A percentile compares a stretch with the other conserved stretches of the same genome.
These are phyloP conservation scores for Amaranthus cruentus DNA, from an alignment of 148 eudicot genomes.

Conservation along the genomic window DNA sequence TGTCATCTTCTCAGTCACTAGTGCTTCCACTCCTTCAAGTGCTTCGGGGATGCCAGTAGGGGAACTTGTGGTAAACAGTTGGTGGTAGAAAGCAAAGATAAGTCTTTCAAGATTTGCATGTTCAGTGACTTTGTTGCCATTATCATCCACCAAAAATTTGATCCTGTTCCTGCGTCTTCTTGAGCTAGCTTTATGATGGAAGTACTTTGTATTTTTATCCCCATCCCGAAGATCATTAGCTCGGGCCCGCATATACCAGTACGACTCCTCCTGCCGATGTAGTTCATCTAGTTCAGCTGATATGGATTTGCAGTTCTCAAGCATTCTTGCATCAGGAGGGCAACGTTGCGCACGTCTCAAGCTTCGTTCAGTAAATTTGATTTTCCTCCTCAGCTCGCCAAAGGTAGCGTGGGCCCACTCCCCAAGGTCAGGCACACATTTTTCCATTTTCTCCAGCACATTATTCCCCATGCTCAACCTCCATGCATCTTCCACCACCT, in stretches of 20 bases:
- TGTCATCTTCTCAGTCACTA: not conserved
- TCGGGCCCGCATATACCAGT: not conserved
- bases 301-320: not conserved
- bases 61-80: not conserved
- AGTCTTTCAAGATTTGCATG: not conserved
- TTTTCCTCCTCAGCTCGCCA: not conserved
- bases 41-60: not conserved
- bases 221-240: not conserved
- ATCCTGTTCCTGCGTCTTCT: not conserved
- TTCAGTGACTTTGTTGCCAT: not conserved
- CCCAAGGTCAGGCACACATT: not conserved
- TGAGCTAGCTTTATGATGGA: not conserved
- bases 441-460: not conserved
- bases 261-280: not conserved
- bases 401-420: not conserved
- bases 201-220: not conserved
- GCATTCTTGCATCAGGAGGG: not conserved
- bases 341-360: not conserved
- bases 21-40: not conserved
- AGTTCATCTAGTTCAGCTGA: not conserved
- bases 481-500: not conserved
- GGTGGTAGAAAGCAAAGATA: not conserved
- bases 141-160: not conserved
- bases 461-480: not conserved
- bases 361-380: not conserved